Evolutionary conservation across 2,329 filamentous ascomycete species (phyloP).

Genomic region (Penicillium sp.): DNA sequence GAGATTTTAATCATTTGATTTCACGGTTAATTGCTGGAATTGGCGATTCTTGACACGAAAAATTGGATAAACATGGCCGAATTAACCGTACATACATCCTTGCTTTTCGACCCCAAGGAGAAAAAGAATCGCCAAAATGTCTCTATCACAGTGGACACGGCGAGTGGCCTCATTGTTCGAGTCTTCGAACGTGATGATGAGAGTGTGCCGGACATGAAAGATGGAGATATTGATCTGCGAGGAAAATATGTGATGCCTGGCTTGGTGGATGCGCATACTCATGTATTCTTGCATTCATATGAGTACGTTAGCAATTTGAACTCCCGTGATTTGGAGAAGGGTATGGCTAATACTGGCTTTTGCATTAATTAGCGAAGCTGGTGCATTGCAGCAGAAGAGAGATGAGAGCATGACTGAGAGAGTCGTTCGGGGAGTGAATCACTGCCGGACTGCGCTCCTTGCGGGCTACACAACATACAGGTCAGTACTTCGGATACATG

Average conservation of each 20-base stretch:
- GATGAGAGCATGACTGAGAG: constrained; percentile 57
- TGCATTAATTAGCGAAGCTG: constrained; percentile 30
- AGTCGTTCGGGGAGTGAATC: constrained; percentile 52
- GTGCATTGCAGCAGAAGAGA: constrained; percentile 49
- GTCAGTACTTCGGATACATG: constrained; percentile 40
- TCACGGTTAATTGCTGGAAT: not conserved
- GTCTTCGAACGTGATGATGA: not conserved
- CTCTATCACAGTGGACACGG: constrained; percentile 41
- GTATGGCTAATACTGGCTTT: not conserved
- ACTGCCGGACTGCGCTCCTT: constrained; percentile 50
- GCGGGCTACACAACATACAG: constrained; percentile 57
- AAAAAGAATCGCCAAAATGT: constrained; percentile 41
- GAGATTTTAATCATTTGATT: not conserved
- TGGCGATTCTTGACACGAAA: not conserved
- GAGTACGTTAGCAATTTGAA: constrained; percentile 1
- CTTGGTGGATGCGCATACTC: constrained; percentile 22
- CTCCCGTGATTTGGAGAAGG: not conserved
- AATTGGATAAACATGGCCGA: not conserved
- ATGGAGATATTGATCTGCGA: constrained; percentile 51
- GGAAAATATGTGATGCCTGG: constrained; percentile 49
- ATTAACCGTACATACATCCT: constrained; percentile 41
- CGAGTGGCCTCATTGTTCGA: constrained; percentile 37
- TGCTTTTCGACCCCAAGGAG: constrained; percentile 45
- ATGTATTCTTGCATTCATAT: constrained; percentile 15
- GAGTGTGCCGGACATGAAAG: constrained; percentile 15